A percentile compares a stretch with the other conserved stretches of the same genome.
Conservation (phyloP, 169 alveolate species). For the Cryptosporidium sp. region DNA sequence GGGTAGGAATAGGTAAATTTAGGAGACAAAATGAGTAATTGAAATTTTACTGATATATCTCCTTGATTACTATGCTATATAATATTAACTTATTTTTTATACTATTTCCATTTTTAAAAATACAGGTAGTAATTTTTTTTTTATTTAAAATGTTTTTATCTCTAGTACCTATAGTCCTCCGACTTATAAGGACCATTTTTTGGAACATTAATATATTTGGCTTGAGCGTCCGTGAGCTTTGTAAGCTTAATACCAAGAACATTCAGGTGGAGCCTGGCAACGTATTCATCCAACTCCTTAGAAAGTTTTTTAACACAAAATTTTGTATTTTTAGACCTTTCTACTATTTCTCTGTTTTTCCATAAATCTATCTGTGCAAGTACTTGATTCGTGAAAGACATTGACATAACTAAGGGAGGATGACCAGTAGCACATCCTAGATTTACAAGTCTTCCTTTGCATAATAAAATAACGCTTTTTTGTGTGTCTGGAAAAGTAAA, state of each 20-base stretch:
- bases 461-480: constrained; percentile 93
- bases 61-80: neutral
- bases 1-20: constrained; percentile 75
- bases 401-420: constrained; percentile 98
- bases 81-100: neutral
- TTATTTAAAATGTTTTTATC: constrained; percentile 27
- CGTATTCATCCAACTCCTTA: constrained; percentile 96
- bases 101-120: neutral
- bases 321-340: constrained; percentile 75
- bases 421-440: constrained; percentile 99
- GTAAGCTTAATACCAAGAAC: constrained; percentile 95
- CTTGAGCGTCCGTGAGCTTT: constrained; percentile 91
- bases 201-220: constrained; percentile 92
- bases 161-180: constrained; percentile 92
- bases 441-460: constrained; percentile 97
- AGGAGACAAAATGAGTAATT: constrained; percentile 4
- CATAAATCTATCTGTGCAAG: constrained; percentile 91
- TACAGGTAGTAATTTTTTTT: constrained; percentile 36
- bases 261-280: constrained; percentile 95
- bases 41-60: neutral
- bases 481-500: constrained; percentile 87
- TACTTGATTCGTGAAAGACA: constrained; percentile 95
- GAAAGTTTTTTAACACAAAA: constrained; percentile 93
- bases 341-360: constrained; percentile 83
- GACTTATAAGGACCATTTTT: constrained; percentile 96